Evolutionary conservation across 306 rosid species (phyloP).

Genomic region (Acacia confusa): DNA sequence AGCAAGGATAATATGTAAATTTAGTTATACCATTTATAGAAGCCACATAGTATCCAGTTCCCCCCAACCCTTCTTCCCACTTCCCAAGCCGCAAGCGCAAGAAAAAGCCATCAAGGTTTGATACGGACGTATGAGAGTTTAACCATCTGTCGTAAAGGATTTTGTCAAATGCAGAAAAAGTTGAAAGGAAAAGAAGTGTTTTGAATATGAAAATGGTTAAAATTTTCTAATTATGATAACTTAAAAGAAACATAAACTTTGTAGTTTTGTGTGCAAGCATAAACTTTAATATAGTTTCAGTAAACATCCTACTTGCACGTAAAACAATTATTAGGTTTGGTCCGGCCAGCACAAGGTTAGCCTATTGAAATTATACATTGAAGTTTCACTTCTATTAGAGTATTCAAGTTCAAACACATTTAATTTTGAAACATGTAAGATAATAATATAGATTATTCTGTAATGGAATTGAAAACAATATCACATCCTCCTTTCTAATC

Average conservation of each 20-base stretch:
- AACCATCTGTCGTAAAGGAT: constrained; percentile 62
- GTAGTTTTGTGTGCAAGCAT: not conserved
- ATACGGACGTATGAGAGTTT: constrained; percentile 45
- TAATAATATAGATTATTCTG: not conserved
- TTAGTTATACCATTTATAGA: constrained; percentile 65
- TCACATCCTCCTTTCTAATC: not conserved
- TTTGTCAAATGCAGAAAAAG: constrained; percentile 26
- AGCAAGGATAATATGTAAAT: constrained; percentile 13
- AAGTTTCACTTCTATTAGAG: not conserved
- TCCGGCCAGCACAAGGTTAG: not conserved
- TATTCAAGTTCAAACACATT: not conserved
- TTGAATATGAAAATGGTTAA: constrained; percentile 6
- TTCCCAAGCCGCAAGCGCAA: constrained; percentile 92
- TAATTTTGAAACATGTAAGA: not conserved
- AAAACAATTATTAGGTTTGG: not conserved
- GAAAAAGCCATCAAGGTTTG: constrained; percentile 75
- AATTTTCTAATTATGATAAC: not conserved
- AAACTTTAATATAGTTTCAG: not conserved
- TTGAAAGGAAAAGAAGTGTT: constrained; percentile 22
- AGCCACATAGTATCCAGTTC: constrained; percentile 85
- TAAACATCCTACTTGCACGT: not conserved
- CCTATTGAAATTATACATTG: not conserved
- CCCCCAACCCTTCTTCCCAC: constrained; percentile 79
- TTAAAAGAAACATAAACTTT: not conserved
- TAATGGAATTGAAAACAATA: not conserved